Conservation (phyloP, 1,284 basidiomycete genomes). For the Trichosporon inkin region DNA sequence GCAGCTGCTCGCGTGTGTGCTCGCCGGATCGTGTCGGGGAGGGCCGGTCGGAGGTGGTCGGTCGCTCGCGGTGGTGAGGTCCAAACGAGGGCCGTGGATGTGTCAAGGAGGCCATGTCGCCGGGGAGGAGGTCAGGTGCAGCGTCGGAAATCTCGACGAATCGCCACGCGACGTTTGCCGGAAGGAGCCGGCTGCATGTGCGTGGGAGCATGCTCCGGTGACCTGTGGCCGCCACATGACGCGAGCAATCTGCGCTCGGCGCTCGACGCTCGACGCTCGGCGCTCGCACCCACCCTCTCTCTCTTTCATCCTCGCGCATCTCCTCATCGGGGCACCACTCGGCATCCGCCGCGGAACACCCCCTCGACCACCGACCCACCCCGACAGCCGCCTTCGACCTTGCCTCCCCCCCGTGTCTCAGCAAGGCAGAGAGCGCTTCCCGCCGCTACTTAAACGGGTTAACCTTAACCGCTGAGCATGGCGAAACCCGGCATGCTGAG, state of each 20-base stretch:
- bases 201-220: background rate
- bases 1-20: background rate
- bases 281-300: background rate
- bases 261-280: background rate
- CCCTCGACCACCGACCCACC: background rate
- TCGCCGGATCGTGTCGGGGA: constrained; percentile 3
- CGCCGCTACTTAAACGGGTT: background rate
- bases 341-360: background rate
- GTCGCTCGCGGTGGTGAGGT: background rate
- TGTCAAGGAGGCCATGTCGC: background rate
- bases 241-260: background rate
- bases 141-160: background rate
- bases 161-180: background rate
- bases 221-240: background rate
- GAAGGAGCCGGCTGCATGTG: background rate
- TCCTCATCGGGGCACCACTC: constrained; percentile 2
- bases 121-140: background rate
- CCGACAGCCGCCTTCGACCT: background rate
- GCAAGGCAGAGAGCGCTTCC: background rate
- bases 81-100: background rate
- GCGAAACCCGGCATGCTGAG: constrained; percentile 6
- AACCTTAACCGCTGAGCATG: constrained; percentile 3
- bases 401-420: background rate
- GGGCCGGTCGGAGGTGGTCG: background rate
- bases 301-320: background rate